These are phyloP conservation scores for Golubevia sp. DNA, from an alignment of 1,284 basidiomycete species.

Conservation along the genomic window DNA sequence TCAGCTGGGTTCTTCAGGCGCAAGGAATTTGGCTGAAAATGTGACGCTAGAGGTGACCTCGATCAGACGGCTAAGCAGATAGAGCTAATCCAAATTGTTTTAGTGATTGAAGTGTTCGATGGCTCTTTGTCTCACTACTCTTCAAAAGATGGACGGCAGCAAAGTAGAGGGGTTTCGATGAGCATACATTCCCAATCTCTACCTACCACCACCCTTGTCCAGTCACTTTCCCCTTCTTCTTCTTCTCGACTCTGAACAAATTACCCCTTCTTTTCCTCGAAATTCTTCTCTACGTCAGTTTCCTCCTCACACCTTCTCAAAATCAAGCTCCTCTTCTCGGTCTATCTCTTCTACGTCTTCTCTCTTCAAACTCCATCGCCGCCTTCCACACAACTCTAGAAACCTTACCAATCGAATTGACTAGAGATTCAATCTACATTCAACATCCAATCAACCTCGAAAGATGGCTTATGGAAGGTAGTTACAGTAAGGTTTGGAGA, in stretches of 20 bases:
- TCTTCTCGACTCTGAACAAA: not conserved
- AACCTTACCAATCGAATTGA: conserved; percentile 67
- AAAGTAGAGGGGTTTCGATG: too few relatives aligned
- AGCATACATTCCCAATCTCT: not conserved
- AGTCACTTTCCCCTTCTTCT: too few relatives aligned
- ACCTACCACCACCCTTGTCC: too few relatives aligned
- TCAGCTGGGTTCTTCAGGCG: too few relatives aligned
- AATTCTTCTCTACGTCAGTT: conserved; percentile 63
- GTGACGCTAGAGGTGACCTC: too few relatives aligned
- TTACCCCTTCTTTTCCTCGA: not conserved
- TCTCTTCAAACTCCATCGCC: conserved; percentile 94
- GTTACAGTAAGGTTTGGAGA: conserved; percentile 97
- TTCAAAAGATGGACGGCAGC: too few relatives aligned
- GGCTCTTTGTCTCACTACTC: too few relatives aligned
- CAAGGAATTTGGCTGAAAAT: too few relatives aligned
- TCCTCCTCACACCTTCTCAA: conserved; percentile 77
- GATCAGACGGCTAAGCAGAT: too few relatives aligned
- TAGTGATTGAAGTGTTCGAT: too few relatives aligned
- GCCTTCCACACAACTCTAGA: conserved; percentile 99
- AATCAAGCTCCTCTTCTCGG: conserved; percentile 88
- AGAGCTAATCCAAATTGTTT: too few relatives aligned
- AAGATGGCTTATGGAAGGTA: conserved; percentile 97
- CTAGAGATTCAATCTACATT: conserved; percentile 36
- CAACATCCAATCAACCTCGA: conserved; percentile 67
- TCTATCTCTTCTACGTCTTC: conserved; percentile 87